A percentile compares a stretch with the other conserved stretches of the same genome.
Conservation (phyloP, 441 rosid genomes). For the Theobroma grandiflorum region DNA sequence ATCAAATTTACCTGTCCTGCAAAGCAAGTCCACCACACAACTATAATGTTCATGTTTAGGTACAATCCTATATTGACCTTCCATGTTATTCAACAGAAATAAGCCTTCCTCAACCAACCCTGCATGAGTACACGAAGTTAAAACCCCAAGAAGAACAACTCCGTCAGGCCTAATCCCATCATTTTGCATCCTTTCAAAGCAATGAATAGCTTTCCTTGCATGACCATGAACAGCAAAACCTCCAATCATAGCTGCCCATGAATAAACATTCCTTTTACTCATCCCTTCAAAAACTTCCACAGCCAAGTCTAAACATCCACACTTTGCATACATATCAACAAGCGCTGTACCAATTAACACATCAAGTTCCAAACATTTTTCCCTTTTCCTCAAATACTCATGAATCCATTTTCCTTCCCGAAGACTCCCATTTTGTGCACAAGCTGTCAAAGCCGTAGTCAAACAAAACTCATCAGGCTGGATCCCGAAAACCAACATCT, state of each 20-base stretch:
- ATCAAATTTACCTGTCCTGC: slow-evolving; percentile 57
- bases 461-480: slow-evolving; percentile 61
- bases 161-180: slow-evolving; percentile 56
- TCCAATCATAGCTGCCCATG: slow-evolving; percentile 68
- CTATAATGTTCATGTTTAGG: slow-evolving; percentile 65
- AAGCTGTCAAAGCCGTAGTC: slow-evolving; percentile 57
- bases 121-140: slow-evolving; percentile 66
- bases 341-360: slow-evolving; percentile 60
- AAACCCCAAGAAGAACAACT: slow-evolving; percentile 58
- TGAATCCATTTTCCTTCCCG: slow-evolving; percentile 65
- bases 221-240: slow-evolving; percentile 54
- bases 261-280: slow-evolving; percentile 54
- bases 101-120: slow-evolving; percentile 59
- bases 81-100: slow-evolving; percentile 50
- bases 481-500: slow-evolving; percentile 54
- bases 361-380: slow-evolving; percentile 37
- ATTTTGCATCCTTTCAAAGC: slow-evolving; percentile 52
- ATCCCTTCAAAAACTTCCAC: slow-evolving; percentile 50
- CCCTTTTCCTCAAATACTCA: slow-evolving; percentile 45
- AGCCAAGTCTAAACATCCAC: slow-evolving; percentile 60
- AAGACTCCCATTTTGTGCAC: slow-evolving; percentile 60
- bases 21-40: slow-evolving; percentile 63
- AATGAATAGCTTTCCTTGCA: slow-evolving; percentile 51
- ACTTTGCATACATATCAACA: slow-evolving; percentile 67
- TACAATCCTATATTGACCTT: slow-evolving; percentile 41